phyloP scores from a whole-genome alignment of 768 basidiomycete genomes.

The Kwoniella sp. region DNA sequence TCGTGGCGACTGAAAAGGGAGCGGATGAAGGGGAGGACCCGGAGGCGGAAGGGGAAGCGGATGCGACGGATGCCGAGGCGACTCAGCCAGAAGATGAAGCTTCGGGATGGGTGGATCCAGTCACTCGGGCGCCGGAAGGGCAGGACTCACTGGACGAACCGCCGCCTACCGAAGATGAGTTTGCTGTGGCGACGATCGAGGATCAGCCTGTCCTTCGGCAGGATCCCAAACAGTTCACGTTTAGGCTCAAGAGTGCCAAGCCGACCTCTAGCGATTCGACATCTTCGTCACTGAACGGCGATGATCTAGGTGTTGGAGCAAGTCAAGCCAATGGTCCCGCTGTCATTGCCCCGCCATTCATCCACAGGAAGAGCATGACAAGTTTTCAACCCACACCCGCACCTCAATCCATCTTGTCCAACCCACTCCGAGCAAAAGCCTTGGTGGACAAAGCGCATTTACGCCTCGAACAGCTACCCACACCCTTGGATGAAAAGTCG shows the following conservation, averaged over 20 bases:
- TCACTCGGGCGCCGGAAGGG: constrained; percentile 32
- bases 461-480: neutral
- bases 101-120: constrained; percentile 37
- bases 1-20: neutral
- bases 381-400: constrained; percentile 14
- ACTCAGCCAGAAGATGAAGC: constrained; percentile 1
- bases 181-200: constrained; percentile 10
- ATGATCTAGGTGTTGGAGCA: too few relatives aligned
- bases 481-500: neutral
- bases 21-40: constrained; percentile 12
- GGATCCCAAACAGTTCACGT: constrained; percentile 19
- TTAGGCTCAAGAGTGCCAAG: constrained; percentile 24
- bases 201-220: constrained; percentile 9
- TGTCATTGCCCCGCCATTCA: neutral
- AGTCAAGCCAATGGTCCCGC: neutral
- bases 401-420: constrained; percentile 34
- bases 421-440: constrained; percentile 16
- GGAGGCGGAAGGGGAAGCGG: constrained; percentile 4
- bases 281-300: too few relatives aligned
- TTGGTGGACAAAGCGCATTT: too few relatives aligned
- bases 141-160: constrained; percentile 12
- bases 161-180: constrained; percentile 21
- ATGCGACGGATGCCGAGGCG: constrained; percentile 10
- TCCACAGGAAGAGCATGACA: constrained; percentile 1
- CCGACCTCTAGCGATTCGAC: too few relatives aligned